These are phyloP conservation scores for Leccinum obscurum DNA, from an alignment of 768 basidiomycete genomes.

Conservation along the genomic window DNA sequence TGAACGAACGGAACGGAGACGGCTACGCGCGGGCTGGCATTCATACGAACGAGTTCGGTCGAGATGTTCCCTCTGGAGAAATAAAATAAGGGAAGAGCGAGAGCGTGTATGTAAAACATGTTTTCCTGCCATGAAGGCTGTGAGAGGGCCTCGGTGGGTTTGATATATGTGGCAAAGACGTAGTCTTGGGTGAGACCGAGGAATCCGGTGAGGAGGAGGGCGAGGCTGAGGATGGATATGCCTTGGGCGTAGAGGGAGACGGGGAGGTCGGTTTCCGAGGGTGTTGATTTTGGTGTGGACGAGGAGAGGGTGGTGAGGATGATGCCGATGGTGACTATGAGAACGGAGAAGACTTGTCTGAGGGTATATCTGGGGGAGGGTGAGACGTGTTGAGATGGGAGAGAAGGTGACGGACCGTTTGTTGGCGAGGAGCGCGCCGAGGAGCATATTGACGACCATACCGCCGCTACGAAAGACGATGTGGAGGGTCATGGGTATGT, in stretches of 20 bases:
- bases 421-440: constrained; percentile 67
- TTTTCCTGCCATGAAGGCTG: constrained; percentile 75
- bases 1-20: constrained; percentile 9
- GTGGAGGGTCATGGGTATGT: constrained; percentile 89
- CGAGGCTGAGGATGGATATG: constrained; percentile 69
- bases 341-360: constrained; percentile 68
- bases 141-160: constrained; percentile 21
- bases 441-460: constrained; percentile 76
- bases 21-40: constrained; percentile 15
- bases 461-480: constrained; percentile 94
- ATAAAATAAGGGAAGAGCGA: constrained; percentile 76
- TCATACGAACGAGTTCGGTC: constrained; percentile 18
- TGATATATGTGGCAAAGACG: constrained; percentile 58
- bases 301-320: constrained; percentile 80
- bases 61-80: constrained; percentile 55
- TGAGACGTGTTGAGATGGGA: constrained; percentile 13
- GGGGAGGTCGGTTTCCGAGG: constrained; percentile 4
- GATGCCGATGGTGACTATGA: constrained; percentile 82
- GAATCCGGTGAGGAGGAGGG: constrained; percentile 77
- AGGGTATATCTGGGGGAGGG: constrained; percentile 53
- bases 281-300: constrained; percentile 34
- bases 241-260: constrained; percentile 58
- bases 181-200: constrained; percentile 86
- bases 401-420: constrained; percentile 50
- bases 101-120: constrained; percentile 88